Conservation (phyloP, 2,329 filamentous ascomycete genomes). For the Rhinocladiella similis region DNA sequence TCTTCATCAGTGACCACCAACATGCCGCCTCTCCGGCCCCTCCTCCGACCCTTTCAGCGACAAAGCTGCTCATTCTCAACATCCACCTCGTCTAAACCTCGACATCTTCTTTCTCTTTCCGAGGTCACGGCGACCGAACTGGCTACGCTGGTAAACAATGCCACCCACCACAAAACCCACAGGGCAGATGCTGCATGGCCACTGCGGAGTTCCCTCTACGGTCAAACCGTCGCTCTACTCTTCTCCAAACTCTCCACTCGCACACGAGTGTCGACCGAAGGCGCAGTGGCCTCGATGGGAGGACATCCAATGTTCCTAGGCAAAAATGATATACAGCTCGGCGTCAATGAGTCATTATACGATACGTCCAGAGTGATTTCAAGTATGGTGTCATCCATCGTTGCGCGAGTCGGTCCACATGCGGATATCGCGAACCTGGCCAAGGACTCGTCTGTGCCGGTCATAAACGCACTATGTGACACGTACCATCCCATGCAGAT, state of each 20-base stretch:
- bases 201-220: slow-evolving; percentile 62
- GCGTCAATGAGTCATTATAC: slow-evolving; percentile 89
- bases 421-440: slow-evolving; percentile 72
- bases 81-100: slow-evolving; percentile 59
- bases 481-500: slow-evolving; percentile 92
- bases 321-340: slow-evolving; percentile 93
- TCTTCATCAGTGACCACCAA: not conserved
- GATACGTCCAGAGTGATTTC: slow-evolving; percentile 91
- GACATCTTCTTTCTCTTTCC: slow-evolving; percentile 88
- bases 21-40: slow-evolving; percentile 18
- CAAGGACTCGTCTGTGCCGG: slow-evolving; percentile 71
- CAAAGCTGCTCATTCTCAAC: slow-evolving; percentile 15
- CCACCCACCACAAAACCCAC: slow-evolving; percentile 70
- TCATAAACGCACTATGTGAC: slow-evolving; percentile 86
- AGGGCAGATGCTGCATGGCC: slow-evolving; percentile 67
- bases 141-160: slow-evolving; percentile 78
- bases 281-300: slow-evolving; percentile 81
- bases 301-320: slow-evolving; percentile 96
- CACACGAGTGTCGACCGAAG: slow-evolving; percentile 90
- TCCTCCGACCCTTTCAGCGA: slow-evolving; percentile 12
- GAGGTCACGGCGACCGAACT: slow-evolving; percentile 82
- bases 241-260: slow-evolving; percentile 96
- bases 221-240: slow-evolving; percentile 88
- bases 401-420: slow-evolving; percentile 75
- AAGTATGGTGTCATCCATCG: slow-evolving; percentile 85